phyloP scores from a whole-genome alignment of 148 eudicot species.

The Silene latifolia region DNA sequence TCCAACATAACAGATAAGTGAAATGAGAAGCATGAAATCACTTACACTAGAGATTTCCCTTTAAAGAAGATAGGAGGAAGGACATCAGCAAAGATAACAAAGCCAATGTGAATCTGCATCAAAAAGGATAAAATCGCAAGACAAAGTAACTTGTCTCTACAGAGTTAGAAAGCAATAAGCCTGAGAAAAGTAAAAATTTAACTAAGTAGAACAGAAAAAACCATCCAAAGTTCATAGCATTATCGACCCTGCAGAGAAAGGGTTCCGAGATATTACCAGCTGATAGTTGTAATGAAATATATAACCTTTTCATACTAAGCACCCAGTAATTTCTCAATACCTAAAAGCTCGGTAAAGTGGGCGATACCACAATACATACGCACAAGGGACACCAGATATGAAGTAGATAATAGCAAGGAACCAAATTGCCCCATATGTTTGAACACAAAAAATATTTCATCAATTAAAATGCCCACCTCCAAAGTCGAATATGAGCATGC shows the following conservation, averaged over 20 bases:
- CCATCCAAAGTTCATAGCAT: constrained; percentile 82
- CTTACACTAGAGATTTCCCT: constrained; percentile 77
- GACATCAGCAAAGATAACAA: constrained; percentile 63
- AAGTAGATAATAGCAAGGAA: constrained; percentile 88
- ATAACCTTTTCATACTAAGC: background rate
- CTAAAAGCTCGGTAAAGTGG: constrained; percentile 89
- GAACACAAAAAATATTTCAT: background rate
- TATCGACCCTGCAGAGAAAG: constrained; percentile 52
- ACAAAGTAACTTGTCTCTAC: background rate
- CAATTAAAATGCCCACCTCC: background rate
- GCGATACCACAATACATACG: constrained; percentile 82
- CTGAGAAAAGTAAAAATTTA: background rate
- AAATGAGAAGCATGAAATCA: background rate
- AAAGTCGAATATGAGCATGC: background rate
- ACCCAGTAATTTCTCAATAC: constrained; percentile 32
- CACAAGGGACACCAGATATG: constrained; percentile 81
- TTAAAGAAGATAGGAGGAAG: constrained; percentile 66
- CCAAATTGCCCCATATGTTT: constrained; percentile 67
- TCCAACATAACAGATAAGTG: no score
- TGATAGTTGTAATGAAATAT: background rate
- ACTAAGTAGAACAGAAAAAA: constrained; percentile 86
- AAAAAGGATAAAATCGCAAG: background rate
- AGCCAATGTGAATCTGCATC: constrained; percentile 59
- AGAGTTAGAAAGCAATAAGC: background rate
- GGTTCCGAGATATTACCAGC: constrained; percentile 6